phyloP scores from a whole-genome alignment of 345 rosid species.

The Linum trigynum region DNA sequence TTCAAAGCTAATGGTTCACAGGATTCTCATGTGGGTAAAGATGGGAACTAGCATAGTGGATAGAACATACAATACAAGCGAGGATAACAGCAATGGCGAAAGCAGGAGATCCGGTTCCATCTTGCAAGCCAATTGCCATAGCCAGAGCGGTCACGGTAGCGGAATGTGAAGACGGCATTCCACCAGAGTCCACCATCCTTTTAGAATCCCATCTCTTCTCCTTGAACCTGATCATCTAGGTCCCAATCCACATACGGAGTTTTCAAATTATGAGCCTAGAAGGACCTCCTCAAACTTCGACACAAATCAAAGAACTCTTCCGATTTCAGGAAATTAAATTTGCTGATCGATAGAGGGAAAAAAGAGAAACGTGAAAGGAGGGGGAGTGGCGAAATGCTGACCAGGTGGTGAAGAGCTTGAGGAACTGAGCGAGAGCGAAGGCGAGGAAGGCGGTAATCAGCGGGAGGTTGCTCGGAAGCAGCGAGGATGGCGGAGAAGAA shows the following conservation, averaged over 20 bases:
- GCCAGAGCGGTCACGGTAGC: constrained; percentile 87
- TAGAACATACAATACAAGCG: constrained; percentile 69
- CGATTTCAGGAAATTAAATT: neutral
- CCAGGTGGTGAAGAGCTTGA: constrained; percentile 94
- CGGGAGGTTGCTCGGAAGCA: constrained; percentile 60
- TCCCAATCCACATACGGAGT: neutral
- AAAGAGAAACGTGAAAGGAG: neutral
- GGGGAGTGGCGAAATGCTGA: constrained; percentile 22
- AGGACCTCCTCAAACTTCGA: neutral
- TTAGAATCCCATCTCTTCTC: constrained; percentile 95
- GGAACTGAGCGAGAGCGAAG: constrained; percentile 89
- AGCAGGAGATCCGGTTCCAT: constrained; percentile 64
- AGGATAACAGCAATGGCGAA: constrained; percentile 80
- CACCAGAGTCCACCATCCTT: constrained; percentile 78
- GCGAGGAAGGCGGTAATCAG: constrained; percentile 82
- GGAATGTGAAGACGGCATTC: constrained; percentile 97
- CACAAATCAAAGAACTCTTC: neutral
- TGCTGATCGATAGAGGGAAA: neutral
- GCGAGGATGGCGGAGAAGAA: constrained; percentile 14
- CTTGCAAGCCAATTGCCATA: constrained; percentile 67
- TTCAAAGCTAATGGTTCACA: no score
- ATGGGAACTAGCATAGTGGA: neutral
- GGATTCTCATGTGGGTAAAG: no score
- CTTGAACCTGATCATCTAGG: constrained; percentile 75
- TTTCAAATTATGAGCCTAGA: neutral